These are phyloP conservation scores for Salix dunnii DNA, from an alignment of 345 rosid species.

Conservation along the genomic window DNA sequence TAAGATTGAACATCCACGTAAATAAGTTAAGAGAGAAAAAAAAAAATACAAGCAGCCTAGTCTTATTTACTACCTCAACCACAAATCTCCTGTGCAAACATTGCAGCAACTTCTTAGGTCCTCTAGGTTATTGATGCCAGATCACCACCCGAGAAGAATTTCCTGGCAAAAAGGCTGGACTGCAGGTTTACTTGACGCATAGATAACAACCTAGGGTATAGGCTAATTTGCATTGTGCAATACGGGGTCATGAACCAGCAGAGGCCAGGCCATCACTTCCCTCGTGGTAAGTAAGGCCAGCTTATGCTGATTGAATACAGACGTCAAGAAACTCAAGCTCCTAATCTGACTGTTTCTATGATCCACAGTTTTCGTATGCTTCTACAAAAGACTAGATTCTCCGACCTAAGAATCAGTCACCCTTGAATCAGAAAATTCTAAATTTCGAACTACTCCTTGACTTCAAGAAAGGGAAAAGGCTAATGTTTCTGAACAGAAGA, in stretches of 20 bases:
- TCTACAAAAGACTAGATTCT: background rate
- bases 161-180: background rate
- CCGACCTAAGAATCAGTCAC: background rate
- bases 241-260: background rate
- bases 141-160: background rate
- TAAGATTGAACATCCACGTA: background rate
- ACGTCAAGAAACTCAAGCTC: constrained; percentile 4
- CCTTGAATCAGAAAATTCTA: background rate
- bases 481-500: background rate
- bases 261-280: background rate
- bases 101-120: background rate
- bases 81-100: background rate
- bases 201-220: background rate
- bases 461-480: background rate
- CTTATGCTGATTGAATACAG: background rate
- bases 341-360: background rate
- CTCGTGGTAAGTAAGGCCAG: background rate
- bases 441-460: background rate
- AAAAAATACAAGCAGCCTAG: background rate
- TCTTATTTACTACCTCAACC: background rate
- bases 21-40: background rate
- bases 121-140: background rate
- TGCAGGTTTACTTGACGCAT: background rate
- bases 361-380: background rate
- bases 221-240: background rate